Percentiles rank a stretch among this genome's conserved stretches.
These are phyloP conservation scores for Leccinum uliginosum DNA, from an alignment of 768 basidiomycete genomes.

Conservation along the genomic window DNA sequence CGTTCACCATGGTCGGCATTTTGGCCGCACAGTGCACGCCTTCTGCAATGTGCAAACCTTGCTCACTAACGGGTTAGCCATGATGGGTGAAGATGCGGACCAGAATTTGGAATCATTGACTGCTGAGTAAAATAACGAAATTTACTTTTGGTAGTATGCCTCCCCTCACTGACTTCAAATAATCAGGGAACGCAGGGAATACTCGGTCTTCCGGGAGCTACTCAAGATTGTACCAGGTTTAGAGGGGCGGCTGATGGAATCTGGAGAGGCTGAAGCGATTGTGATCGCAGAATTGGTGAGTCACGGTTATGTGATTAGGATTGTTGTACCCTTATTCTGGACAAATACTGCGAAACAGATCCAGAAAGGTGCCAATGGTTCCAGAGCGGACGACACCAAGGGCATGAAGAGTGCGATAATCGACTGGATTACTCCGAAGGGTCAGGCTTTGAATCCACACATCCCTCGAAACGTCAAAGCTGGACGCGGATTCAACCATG, in stretches of 20 bases:
- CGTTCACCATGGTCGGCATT: not conserved
- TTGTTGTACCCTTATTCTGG: too few species aligned
- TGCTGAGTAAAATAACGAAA: not conserved
- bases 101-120: not conserved
- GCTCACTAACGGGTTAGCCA: not conserved
- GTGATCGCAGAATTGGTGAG: not conserved
- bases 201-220: not conserved
- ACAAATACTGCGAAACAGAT: too few species aligned
- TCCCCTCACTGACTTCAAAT: not conserved
- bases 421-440: too few species aligned
- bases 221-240: not conserved
- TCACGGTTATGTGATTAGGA: not conserved
- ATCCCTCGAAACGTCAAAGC: too few species aligned
- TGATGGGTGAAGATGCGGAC: not conserved
- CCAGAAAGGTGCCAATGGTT: too few species aligned
- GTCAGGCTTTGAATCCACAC: too few species aligned
- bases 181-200: not conserved
- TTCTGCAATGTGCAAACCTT: not conserved
- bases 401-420: too few species aligned
- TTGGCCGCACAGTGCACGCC: not conserved
- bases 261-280: not conserved
- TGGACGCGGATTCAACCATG: too few species aligned
- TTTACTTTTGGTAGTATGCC: not conserved
- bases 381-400: too few species aligned
- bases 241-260: not conserved